phyloP scores from a whole-genome alignment of 352 stramenopile species.

The Pythium angustatum region DNA sequence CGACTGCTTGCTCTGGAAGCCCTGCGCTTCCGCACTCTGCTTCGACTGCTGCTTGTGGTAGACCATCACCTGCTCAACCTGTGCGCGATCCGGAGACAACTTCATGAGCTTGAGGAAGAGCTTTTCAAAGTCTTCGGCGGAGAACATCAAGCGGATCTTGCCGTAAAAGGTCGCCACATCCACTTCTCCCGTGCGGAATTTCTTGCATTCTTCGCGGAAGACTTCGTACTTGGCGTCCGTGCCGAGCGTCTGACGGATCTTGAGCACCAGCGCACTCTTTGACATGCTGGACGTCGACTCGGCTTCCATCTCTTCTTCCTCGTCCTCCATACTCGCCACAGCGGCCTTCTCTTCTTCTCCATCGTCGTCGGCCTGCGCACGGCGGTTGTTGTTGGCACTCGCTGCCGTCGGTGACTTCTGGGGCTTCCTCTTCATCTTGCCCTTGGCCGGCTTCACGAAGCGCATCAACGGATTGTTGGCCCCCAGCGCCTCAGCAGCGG shows the following conservation, averaged over 20 bases:
- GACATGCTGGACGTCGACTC: constrained; percentile 37
- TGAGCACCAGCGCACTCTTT: constrained; percentile 76
- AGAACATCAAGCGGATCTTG: constrained; percentile 70
- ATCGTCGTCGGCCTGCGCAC: constrained; percentile 7
- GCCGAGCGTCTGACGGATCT: constrained; percentile 74
- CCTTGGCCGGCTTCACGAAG: constrained; percentile 73
- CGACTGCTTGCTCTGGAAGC: constrained; percentile 53
- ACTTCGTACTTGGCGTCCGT: constrained; percentile 84
- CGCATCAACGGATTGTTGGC: constrained; percentile 82
- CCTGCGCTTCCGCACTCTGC: constrained; percentile 34
- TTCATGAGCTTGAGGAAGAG: constrained; percentile 82
- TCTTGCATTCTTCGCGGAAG: constrained; percentile 75
- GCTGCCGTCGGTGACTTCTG: constrained; percentile 26
- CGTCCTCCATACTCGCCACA: constrained; percentile 24
- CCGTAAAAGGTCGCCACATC: constrained; percentile 74
- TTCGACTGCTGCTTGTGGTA: constrained; percentile 61
- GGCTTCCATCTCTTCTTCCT: constrained; percentile 44
- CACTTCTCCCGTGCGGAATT: constrained; percentile 56
- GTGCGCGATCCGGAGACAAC: constrained; percentile 61
- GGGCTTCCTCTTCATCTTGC: constrained; percentile 68
- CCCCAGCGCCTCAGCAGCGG: constrained; percentile 63
- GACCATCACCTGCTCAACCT: constrained; percentile 62
- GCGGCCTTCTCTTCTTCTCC: constrained; percentile 58
- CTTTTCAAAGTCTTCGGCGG: constrained; percentile 57
- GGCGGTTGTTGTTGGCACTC: not conserved